Conservation (phyloP, 768 basidiomycete species). For the Cantharellus anzutake region DNA sequence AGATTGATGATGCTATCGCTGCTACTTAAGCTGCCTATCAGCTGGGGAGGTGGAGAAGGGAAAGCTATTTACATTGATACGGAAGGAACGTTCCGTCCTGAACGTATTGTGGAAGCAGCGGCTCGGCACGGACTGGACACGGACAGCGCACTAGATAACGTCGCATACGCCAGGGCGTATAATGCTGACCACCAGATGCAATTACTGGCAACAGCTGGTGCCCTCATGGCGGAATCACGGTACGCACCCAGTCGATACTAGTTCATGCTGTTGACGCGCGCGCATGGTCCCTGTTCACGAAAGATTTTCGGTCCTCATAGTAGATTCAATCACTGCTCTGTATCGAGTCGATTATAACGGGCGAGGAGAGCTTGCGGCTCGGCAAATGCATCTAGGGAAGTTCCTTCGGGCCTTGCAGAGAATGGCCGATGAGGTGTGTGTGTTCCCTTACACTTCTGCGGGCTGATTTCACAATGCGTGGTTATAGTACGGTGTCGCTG, state of each 20-base stretch:
- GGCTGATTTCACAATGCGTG: neutral
- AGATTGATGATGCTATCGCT: neutral
- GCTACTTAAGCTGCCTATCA: constrained; percentile 46
- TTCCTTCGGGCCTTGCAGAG: constrained; percentile 86
- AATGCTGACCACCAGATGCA: constrained; percentile 95
- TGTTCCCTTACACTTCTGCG: neutral
- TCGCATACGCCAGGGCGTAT: constrained; percentile 95
- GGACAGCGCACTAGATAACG: constrained; percentile 95
- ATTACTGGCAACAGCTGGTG: constrained; percentile 77
- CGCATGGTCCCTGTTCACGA: neutral
- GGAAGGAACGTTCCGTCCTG: constrained; percentile 96
- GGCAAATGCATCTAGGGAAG: constrained; percentile 91
- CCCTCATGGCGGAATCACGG: constrained; percentile 99
- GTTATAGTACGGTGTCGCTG: constrained; percentile 83
- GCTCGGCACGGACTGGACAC: constrained; percentile 94
- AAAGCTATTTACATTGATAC: constrained; percentile 99
- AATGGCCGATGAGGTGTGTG: constrained; percentile 80
- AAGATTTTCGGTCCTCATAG: constrained; percentile 90
- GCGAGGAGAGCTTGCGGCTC: constrained; percentile 82
- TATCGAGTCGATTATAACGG: constrained; percentile 94
- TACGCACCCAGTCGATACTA: constrained; percentile 15
- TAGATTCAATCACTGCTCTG: constrained; percentile 89
- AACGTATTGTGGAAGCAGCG: constrained; percentile 82
- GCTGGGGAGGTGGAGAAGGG: constrained; percentile 97
- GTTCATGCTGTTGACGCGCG: neutral